These are phyloP conservation scores for Lentinula edodes DNA, from an alignment of 768 basidiomycete species.

Conservation along the genomic window DNA sequence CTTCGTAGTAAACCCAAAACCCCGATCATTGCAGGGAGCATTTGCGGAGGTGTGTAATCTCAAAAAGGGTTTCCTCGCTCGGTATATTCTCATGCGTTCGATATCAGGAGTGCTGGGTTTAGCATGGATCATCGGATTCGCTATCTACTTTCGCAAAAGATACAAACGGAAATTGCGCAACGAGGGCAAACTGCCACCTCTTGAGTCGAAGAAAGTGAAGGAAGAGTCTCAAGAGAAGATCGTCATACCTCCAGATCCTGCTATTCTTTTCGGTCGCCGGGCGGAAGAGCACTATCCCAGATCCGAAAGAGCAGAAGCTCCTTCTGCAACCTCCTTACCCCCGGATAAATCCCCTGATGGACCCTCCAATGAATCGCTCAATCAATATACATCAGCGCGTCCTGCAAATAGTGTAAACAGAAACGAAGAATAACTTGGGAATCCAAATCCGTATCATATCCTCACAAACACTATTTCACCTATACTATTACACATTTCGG, in stretches of 20 bases:
- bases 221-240: constrained; percentile 33
- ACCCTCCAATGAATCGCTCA: too few species aligned
- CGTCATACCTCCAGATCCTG: constrained; percentile 65
- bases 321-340: neutral
- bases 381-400: too few species aligned
- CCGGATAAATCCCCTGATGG: neutral
- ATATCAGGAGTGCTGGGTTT: constrained; percentile 33
- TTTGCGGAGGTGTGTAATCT: constrained; percentile 46
- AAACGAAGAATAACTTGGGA: too few species aligned
- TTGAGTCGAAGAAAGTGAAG: constrained; percentile 29
- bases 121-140: constrained; percentile 52
- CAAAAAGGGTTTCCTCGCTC: constrained; percentile 15
- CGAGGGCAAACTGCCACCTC: constrained; percentile 37
- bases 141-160: constrained; percentile 52
- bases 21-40: constrained; percentile 54
- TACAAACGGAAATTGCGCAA: constrained; percentile 42
- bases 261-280: constrained; percentile 44
- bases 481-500: too few species aligned
- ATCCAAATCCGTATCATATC: too few species aligned
- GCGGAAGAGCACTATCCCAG: constrained; percentile 28
- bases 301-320: neutral
- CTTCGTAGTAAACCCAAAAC: constrained; percentile 44
- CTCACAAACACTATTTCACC: too few species aligned
- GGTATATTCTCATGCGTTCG: too few species aligned
- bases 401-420: too few species aligned